A percentile compares a stretch with the other conserved stretches of the same genome.
phyloP scores from a whole-genome alignment of 768 basidiomycete species.

The Chalciporus pseudorubinellus region DNA sequence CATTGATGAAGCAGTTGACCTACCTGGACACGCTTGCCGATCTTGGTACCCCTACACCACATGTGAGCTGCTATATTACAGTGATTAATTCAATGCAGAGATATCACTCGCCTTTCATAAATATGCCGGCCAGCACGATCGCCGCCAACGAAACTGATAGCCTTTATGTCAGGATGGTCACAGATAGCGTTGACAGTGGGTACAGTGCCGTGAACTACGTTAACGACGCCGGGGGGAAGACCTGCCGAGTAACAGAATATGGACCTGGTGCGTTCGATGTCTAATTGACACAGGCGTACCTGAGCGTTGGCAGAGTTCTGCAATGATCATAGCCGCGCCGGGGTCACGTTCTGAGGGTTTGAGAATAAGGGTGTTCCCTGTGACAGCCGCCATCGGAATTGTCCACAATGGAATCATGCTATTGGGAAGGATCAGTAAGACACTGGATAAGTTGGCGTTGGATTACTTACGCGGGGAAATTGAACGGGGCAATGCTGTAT shows the following conservation, averaged over 20 bases:
- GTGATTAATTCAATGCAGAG: constrained; percentile 1
- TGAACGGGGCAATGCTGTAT: constrained; percentile 77
- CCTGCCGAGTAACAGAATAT: constrained; percentile 37
- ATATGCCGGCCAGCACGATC: constrained; percentile 93
- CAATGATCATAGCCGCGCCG: constrained; percentile 96
- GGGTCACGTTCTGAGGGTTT: constrained; percentile 98
- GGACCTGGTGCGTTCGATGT: neutral
- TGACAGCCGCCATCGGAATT: constrained; percentile 83
- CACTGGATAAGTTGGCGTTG: neutral
- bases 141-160: constrained; percentile 95
- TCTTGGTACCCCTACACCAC: constrained; percentile 62
- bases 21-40: constrained; percentile 87
- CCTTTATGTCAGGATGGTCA: constrained; percentile 86
- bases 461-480: constrained; percentile 75
- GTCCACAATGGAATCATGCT: constrained; percentile 98
- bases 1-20: constrained; percentile 15
- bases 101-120: constrained; percentile 63
- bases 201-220: constrained; percentile 87
- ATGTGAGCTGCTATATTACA: constrained; percentile 3
- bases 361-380: constrained; percentile 91
- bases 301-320: constrained; percentile 88
- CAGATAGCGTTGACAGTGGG: constrained; percentile 93
- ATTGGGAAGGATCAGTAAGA: constrained; percentile 2
- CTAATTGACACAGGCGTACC: constrained; percentile 34
- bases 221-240: constrained; percentile 84